Percentiles rank a stretch among this genome's conserved stretches.
Evolutionary conservation across 805 yeast genomes (phyloP).

Genomic region (Komagataella kurtzmanii): DNA sequence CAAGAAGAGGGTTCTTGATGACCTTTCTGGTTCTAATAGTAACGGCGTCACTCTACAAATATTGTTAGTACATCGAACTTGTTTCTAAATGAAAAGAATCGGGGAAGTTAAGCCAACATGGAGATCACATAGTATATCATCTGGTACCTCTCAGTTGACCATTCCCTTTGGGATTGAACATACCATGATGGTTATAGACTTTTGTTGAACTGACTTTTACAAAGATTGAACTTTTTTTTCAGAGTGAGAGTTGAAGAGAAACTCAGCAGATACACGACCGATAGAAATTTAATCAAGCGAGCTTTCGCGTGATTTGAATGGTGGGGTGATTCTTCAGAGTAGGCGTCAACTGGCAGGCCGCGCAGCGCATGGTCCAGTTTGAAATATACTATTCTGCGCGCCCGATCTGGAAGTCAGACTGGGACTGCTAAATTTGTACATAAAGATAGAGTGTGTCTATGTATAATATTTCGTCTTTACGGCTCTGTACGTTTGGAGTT

Average conservation of each 20-base stretch:
- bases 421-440: background rate
- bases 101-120: background rate
- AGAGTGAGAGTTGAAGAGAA: background rate
- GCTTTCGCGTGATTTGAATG: background rate
- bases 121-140: background rate
- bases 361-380: background rate
- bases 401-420: background rate
- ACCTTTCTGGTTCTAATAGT: slow-evolving; percentile 99
- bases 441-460: background rate
- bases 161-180: background rate
- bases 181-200: background rate
- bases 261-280: background rate
- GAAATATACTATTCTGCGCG: background rate
- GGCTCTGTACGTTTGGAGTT: slow-evolving; percentile 17
- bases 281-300: background rate
- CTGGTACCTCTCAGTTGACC: background rate
- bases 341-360: background rate
- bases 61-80: slow-evolving; percentile 1
- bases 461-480: slow-evolving; percentile 11
- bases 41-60: slow-evolving; percentile 87
- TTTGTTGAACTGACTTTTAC: background rate
- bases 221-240: background rate
- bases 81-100: background rate
- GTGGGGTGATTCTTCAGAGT: background rate
- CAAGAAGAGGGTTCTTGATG: slow-evolving; percentile 97